Evolutionary conservation across 805 yeast species (phyloP), one percentile per base, ranked within the genome.

Genomic region (Barnettozyma sucrosica): DNA sequence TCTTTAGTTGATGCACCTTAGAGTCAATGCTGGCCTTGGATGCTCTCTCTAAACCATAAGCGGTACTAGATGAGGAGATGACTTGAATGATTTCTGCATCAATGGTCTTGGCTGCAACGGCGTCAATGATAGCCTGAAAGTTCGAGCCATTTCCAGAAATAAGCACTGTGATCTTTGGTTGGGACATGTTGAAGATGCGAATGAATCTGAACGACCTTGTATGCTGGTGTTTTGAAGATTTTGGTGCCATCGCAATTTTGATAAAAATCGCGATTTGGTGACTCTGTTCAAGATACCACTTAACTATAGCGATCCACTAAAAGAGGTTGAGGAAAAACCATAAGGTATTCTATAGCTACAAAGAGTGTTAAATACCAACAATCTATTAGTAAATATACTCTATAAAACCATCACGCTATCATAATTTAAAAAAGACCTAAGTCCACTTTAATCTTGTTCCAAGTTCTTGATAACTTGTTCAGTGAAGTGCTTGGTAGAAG

Each of bases 111-210:
- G 59, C 65, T 3, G 57, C 54, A 34, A 72, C 65, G 1, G 92
- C 86, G 64, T 93, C 96, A 30, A 93, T 89, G 36, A 93, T 71
- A 0, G 99, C 98, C 65, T 93, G 99, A 36, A 93, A 71, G 61
- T 93, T 93, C n/a, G 97, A 81, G 2, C 99, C 99, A 25, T 85
- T 83, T 0, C 99, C 99, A 0, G 98, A 90, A 20, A 93, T 93
- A 34, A 93, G 76, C 0, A 93, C 97, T 2, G 66, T 57, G 28
- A 73, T 66, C 52, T 67, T 70, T 28, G 63, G 59, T 23, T 50
- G 51, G 20, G 60, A 41, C 51, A 50, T 51, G 43, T 4, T 20
- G 23, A 10, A 13, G n/a, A 16, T n/a, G 33, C n/a, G n/a, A n/a
- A n/a, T n/a, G n/a, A n/a, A n/a, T n/a, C n/a, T n/a, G n/a, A n/a